Base-by-base conservation (phyloP, 345 rosid species). In the Aquilaria malaccensis region DNA sequence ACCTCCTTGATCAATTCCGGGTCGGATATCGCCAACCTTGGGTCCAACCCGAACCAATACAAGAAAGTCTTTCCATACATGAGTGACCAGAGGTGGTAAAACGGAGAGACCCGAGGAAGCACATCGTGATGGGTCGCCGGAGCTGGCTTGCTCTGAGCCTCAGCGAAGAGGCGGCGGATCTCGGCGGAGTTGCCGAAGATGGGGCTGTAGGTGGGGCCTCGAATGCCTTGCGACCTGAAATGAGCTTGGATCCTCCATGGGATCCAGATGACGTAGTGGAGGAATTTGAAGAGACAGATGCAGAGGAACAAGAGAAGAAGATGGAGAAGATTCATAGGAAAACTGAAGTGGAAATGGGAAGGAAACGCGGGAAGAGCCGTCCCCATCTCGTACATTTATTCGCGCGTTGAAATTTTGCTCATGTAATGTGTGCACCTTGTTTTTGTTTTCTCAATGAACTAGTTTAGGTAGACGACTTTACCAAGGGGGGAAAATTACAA, bases 1-100 rank as follows among this genome's bases (percentile, higher is more conserved):
- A 81, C 76, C 66, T 85, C 89, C 69, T 85, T 82, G 45, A 92
- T 81, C 72, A 84, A 65, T 9, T 55, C 81, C 63, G 76, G 86
- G 64, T 93, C 89, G 50, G 85, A 74, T 10, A 78, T 50, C 3
- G 84, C 89, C 64, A 93, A 66, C 67, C 87, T 81, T 11, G 97
- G 88, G 58, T 52, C 72, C 33, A 76, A 66, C 55, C 98, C 98
- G 55, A 89, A 89, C 96, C 97, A 87, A 70, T 73, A 89, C 5
- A 91, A 67, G 59, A 81, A 88, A n/a, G 77, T 79, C 63, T 72
- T 79, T 56, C 95, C 95, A 6, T 84, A 79, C 63, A 1, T 49
- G 54, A 49, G 61, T 6, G 89, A 80, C 92, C 98, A 91, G 6
- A 11, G 48, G 62, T 77, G 50, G 81, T 83, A 83, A 69, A 75